These are phyloP conservation scores for Phytophthora niederhauseri DNA, from an alignment of 352 stramenopile species.

Conservation along the genomic window DNA sequence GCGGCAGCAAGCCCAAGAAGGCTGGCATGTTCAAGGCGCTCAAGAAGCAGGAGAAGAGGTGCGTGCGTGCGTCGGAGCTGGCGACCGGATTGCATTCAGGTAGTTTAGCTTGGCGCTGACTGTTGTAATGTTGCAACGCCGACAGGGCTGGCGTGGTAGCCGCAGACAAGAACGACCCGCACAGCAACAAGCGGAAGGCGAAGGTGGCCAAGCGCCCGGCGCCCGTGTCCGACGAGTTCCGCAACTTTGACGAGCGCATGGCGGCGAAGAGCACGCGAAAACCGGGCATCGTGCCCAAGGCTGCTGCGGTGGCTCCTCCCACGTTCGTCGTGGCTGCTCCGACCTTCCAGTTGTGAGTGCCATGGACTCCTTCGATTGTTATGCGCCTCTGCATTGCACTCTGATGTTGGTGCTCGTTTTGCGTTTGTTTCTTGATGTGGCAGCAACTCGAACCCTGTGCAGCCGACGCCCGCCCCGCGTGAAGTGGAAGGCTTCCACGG, in stretches of 20 bases:
- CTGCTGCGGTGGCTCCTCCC: constrained; percentile 45
- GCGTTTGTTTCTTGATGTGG: not conserved
- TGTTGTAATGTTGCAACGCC: not conserved
- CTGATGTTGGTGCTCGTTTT: not conserved
- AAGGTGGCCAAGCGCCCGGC: constrained; percentile 40
- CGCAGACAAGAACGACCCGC: constrained; percentile 45
- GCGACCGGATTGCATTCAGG: not conserved
- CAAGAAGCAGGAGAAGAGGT: constrained; percentile 70
- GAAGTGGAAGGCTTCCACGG: constrained; percentile 76
- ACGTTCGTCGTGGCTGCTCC: constrained; percentile 68
- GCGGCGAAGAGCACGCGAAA: constrained; percentile 44
- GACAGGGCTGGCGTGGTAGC: constrained; percentile 44
- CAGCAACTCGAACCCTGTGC: constrained; percentile 37
- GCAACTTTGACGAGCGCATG: constrained; percentile 84
- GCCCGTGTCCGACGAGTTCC: constrained; percentile 61
- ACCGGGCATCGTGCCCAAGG: constrained; percentile 27
- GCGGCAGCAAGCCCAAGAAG: constrained; percentile 63
- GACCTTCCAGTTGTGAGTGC: constrained; percentile 74
- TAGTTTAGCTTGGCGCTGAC: not conserved
- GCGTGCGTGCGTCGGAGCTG: not conserved
- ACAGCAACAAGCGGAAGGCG: constrained; percentile 31
- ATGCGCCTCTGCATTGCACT: not conserved
- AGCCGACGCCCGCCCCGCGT: constrained; percentile 14
- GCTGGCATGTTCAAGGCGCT: constrained; percentile 69
- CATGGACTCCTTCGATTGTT: not conserved